phyloP scores from a whole-genome alignment of 495 filamentous ascomycete genomes.

The Hypoxylon fuscum region DNA sequence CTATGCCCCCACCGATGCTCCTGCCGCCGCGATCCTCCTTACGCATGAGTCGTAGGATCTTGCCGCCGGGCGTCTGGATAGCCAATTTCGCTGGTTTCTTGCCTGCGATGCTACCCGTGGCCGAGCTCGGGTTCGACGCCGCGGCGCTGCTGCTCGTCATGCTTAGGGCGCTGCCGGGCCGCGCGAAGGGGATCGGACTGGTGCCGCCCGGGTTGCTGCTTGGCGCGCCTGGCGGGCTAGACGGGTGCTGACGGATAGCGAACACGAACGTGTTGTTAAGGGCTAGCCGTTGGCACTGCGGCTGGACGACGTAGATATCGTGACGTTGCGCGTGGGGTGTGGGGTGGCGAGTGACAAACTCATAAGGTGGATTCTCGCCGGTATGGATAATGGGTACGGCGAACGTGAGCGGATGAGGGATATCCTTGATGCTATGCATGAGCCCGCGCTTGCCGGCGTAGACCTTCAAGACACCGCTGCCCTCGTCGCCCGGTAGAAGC shows the following conservation, averaged over 20 bases:
- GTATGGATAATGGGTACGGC: slow-evolving; percentile 90
- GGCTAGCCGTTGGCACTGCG: slow-evolving; percentile 85
- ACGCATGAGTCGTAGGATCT: slow-evolving; percentile 88
- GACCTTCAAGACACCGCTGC: slow-evolving; percentile 87
- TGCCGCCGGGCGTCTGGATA: slow-evolving; percentile 94
- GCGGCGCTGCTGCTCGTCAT: slow-evolving; percentile 74
- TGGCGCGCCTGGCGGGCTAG: slow-evolving; percentile 57
- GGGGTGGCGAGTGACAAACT: slow-evolving; percentile 91
- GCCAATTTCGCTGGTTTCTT: slow-evolving; percentile 95
- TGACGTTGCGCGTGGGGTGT: slow-evolving; percentile 96
- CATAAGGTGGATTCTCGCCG: slow-evolving; percentile 91
- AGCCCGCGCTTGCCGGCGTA: slow-evolving; percentile 93
- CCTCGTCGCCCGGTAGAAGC: slow-evolving; percentile 87
- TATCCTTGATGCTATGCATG: slow-evolving; percentile 95
- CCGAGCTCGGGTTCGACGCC: slow-evolving; percentile 63
- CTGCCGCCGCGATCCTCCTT: slow-evolving; percentile 77
- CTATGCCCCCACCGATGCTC: slow-evolving; percentile 48
- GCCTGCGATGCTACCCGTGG: slow-evolving; percentile 50
- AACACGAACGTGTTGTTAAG: slow-evolving; percentile 99
- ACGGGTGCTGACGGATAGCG: slow-evolving; percentile 89
- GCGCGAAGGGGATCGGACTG: slow-evolving; percentile 74
- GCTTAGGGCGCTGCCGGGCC: slow-evolving; percentile 83
- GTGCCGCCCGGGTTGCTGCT: slow-evolving; percentile 63
- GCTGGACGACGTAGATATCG: slow-evolving; percentile 95
- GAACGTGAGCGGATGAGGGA: slow-evolving; percentile 89